Conservation (phyloP, 2,329 filamentous ascomycete species). For the Hypoxylon sp. region DNA sequence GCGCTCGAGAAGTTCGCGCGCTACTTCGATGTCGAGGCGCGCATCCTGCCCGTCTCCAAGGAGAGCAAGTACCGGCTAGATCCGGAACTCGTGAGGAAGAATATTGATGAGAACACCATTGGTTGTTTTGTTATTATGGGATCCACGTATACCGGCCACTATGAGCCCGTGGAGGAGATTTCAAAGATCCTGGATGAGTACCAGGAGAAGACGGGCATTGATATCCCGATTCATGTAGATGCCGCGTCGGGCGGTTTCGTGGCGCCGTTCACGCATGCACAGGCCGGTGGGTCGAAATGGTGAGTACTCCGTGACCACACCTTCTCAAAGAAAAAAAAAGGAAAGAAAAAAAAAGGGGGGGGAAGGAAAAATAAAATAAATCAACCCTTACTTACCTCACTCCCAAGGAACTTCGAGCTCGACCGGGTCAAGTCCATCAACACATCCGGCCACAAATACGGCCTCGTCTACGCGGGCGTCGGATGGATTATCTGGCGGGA, state of each 20-base stretch:
- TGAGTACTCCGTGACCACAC: conserved; percentile 47
- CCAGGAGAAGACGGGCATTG: conserved; percentile 71
- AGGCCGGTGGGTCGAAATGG: conserved; percentile 72
- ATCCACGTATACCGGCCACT: conserved; percentile 81
- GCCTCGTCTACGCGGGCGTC: conserved; percentile 74
- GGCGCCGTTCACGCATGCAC: conserved; percentile 71
- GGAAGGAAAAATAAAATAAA: too few species aligned
- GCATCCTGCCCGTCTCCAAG: conserved; percentile 73
- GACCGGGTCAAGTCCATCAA: conserved; percentile 78
- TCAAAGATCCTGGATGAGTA: conserved; percentile 75
- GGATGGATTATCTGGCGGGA: conserved; percentile 81
- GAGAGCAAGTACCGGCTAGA: conserved; percentile 75
- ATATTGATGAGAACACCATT: conserved; percentile 82
- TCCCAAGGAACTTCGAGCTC: conserved; percentile 69
- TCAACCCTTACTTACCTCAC: neutral
- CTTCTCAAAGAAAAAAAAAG: neutral
- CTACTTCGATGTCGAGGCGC: conserved; percentile 81
- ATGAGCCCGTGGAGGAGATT: conserved; percentile 79
- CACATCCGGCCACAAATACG: conserved; percentile 71
- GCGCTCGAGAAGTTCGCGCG: conserved; percentile 80
- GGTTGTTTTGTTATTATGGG: conserved; percentile 82
- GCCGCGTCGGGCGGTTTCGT: conserved; percentile 74
- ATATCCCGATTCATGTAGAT: conserved; percentile 79
- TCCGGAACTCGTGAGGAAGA: conserved; percentile 73
- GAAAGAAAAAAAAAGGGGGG: neutral